Evolutionary conservation across 257 asterid species (phyloP).

Genomic region (Fraxinus quadrangulata): DNA sequence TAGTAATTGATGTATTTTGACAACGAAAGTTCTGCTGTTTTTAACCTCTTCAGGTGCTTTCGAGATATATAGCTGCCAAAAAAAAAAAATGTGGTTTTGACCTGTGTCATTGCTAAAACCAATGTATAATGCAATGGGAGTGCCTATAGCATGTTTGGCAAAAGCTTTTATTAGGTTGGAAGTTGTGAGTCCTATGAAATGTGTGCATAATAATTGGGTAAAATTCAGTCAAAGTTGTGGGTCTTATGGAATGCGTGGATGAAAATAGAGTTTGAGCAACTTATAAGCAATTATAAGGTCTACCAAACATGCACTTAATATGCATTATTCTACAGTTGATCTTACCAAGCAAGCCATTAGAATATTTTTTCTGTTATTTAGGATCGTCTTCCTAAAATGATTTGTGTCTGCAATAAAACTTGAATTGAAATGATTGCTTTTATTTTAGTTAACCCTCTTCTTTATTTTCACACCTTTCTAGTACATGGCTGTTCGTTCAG

Average conservation of each 20-base stretch:
- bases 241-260: no score
- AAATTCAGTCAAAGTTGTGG: no score
- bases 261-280: no score
- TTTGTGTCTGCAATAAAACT: background rate
- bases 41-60: background rate
- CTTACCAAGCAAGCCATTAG: background rate
- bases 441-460: background rate
- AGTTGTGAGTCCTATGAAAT: no score
- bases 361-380: background rate
- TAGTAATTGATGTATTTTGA: background rate
- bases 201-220: no score
- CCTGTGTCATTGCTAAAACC: background rate
- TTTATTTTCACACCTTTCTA: constrained; percentile 30
- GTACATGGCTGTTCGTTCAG: constrained; percentile 99
- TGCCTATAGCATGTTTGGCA: background rate
- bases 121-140: background rate
- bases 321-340: background rate
- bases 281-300: no score
- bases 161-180: no score
- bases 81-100: background rate
- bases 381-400: background rate
- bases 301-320: no score
- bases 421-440: background rate
- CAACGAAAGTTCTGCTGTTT: background rate
- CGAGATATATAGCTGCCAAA: background rate